These are phyloP conservation scores for Priceomyces haplophilus DNA, from an alignment of 805 yeast genomes.

Conservation along the genomic window DNA sequence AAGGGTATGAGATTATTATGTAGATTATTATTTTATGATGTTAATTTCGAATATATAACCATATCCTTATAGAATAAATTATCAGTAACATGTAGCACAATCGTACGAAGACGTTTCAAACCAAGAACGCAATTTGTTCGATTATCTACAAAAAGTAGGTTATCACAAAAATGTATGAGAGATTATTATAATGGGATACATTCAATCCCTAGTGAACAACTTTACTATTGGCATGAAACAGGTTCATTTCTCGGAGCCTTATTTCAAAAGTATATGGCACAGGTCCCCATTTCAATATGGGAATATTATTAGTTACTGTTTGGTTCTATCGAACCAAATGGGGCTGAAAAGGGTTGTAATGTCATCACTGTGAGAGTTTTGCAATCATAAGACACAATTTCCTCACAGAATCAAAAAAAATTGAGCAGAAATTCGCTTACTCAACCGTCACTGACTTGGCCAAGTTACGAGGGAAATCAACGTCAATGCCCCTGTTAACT, in stretches of 20 bases:
- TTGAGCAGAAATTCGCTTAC: conserved; percentile 29
- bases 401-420: background rate
- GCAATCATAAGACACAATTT: too few relatives aligned
- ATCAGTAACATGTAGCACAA: background rate
- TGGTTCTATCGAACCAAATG: too few relatives aligned
- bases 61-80: background rate
- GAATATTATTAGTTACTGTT: too few relatives aligned
- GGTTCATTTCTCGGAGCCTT: background rate
- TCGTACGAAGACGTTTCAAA: background rate
- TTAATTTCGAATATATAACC: background rate
- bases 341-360: too few relatives aligned
- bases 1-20: background rate
- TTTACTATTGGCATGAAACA: background rate
- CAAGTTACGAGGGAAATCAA: conserved; percentile 97
- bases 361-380: too few relatives aligned
- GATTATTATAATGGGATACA: background rate
- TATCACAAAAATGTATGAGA: background rate
- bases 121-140: background rate
- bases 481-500: conserved; percentile 90
- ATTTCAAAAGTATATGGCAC: background rate
- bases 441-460: conserved; percentile 99
- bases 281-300: background rate
- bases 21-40: background rate
- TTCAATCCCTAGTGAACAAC: background rate
- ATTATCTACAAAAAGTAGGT: background rate